Base-by-base conservation (phyloP, 2,329 filamentous ascomycete species). In the Aureobasidium sp. region DNA sequence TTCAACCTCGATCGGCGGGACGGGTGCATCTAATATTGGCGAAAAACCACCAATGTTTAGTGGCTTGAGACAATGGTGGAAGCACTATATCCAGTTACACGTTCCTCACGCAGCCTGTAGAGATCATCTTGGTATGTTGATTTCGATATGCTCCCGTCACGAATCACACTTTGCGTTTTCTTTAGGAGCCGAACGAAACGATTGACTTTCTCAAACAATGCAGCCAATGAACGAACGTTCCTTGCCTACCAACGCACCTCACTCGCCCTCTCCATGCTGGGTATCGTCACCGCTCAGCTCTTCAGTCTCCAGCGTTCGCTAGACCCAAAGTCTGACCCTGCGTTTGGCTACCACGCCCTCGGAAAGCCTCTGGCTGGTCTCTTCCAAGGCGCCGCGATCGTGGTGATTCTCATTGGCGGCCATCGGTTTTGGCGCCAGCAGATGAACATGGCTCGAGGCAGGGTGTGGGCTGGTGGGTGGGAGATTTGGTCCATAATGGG, bases 161-260 rank as follows among this genome's bases (percentile, higher is more conserved):
- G 25, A 19, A n/a, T 49, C 49, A 46, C 15, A 27, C 27, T 29
- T 31, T n/a, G 9, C 4, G 27, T 9, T 29, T 4, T 29, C 4
- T 29, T 4, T 9, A 9, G 9, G 21, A 61, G 29, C 27, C 23
- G 62, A n/a, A 61, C 37, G 17, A 5, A 25, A 51, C 19, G 8
- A 50, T 21, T 27, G 51, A 46, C 47, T 46, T 45, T 53, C n/a
- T n/a, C n/a, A 6, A 2, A 27, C 4, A 8, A 6, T 35, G 19
- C 66, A 90, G 87, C 88, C 38, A 80, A 90, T 59, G 87, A 91
- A 72, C 78, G 87, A 60, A 91, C 87, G 19, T 91, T 86, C 68
- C 81, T 91, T 19, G 85, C 81, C 31, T 90, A 90, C 70, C 78
- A 90, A 31, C 82, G 87, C 21, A 90, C 87, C 1, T 88, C 85